Evolutionary conservation across 2,329 filamentous ascomycete species (phyloP).

Genomic region (Tolypocladium inflatum): DNA sequence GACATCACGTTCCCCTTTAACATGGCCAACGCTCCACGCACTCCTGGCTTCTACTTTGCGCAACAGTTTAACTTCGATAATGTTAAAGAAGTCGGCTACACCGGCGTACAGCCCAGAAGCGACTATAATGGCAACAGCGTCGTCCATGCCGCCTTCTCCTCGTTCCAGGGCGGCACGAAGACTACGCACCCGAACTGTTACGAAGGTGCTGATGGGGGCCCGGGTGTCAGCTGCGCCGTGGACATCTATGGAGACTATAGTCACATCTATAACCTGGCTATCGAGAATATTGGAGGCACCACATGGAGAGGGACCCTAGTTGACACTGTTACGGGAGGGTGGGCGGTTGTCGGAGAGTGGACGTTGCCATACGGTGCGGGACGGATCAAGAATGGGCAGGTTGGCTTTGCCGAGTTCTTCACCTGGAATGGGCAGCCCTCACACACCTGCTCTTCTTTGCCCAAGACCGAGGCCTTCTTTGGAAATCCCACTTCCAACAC

Average conservation of each 20-base stretch:
- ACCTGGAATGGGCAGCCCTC: constrained; percentile 7
- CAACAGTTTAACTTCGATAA: constrained; percentile 10
- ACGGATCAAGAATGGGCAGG: constrained; percentile 4
- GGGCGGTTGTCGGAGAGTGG: constrained; percentile 9
- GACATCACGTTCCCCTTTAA: constrained; percentile 13
- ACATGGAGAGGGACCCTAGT: constrained; percentile 14
- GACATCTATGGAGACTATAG: constrained; percentile 8
- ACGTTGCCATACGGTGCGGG: constrained; percentile 8
- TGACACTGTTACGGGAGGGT: constrained; percentile 4
- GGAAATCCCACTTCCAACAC: constrained; percentile 7
- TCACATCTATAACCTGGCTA: constrained; percentile 9
- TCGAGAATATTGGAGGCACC: constrained; percentile 7
- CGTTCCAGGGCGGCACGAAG: constrained; percentile 9
- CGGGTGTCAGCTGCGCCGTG: constrained; percentile 12
- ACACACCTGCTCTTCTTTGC: constrained; percentile 8
- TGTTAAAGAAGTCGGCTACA: constrained; percentile 7
- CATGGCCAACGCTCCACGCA: constrained; percentile 8
- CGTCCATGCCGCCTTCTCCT: constrained; percentile 12
- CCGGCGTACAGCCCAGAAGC: constrained; percentile 10
- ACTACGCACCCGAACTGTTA: constrained; percentile 10
- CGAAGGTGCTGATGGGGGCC: constrained; percentile 14
- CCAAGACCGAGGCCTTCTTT: constrained; percentile 8
- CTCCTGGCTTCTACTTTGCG: constrained; percentile 12
- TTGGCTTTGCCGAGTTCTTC: constrained; percentile 14
- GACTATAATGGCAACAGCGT: constrained; percentile 5